These are phyloP conservation scores for Selaginella moellendorffii DNA, from an alignment of 75 land plant species.

Conservation along the genomic window DNA sequence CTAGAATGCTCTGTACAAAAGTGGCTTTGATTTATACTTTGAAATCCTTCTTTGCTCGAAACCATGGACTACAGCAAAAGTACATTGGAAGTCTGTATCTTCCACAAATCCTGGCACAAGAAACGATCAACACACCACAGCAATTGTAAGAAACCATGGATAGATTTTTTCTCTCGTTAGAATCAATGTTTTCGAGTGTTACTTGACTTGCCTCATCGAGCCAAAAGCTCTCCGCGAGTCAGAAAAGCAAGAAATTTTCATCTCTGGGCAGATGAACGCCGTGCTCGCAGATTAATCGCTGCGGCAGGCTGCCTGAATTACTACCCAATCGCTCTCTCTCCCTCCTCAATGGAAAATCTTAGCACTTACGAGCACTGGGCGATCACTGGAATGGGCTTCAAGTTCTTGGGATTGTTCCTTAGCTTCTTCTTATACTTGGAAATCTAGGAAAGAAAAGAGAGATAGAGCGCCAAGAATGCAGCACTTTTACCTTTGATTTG, in stretches of 20 bases:
- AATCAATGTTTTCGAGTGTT: not conserved
- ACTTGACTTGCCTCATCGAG: not conserved
- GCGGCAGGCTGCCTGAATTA: not conserved
- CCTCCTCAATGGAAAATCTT: not conserved
- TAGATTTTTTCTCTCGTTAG: no score
- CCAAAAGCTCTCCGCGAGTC: not conserved
- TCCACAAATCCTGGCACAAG: not conserved
- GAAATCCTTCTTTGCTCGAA: not conserved
- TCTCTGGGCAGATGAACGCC: conserved; percentile 7
- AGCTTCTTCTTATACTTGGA: not conserved
- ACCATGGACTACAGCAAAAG: not conserved
- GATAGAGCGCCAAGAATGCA: not conserved
- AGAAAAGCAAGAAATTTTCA: not conserved
- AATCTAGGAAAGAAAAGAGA: not conserved
- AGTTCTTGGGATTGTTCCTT: not conserved
- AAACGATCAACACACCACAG: not conserved
- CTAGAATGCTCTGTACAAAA: no score
- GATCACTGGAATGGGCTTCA: not conserved
- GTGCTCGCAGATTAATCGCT: not conserved
- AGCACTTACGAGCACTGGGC: not conserved
- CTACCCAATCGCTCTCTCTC: not conserved
- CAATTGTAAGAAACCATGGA: no score
- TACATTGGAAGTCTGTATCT: not conserved
- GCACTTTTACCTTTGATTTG: not conserved
- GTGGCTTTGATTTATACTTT: no score